Conservation (phyloP, 106 monocot species). For the Triglochin maritima region DNA sequence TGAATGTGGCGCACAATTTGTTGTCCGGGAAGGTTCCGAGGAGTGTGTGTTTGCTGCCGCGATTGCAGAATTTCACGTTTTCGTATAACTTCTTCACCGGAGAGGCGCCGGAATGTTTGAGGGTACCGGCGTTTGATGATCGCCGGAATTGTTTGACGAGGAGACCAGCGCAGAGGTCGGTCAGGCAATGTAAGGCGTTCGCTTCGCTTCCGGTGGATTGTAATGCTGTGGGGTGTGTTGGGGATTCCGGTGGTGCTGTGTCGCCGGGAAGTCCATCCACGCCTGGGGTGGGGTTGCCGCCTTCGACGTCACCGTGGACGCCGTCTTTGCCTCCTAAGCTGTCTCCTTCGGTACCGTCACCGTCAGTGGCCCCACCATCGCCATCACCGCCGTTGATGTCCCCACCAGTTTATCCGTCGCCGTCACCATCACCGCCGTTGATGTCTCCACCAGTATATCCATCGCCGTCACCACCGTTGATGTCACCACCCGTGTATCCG, state of each 20-base stretch:
- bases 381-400: neutral
- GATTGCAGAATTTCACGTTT: slow-evolving; percentile 30
- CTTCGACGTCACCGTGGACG: too few relatives aligned
- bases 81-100: slow-evolving; percentile 46
- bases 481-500: too few relatives aligned
- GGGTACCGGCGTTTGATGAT: slow-evolving; percentile 21
- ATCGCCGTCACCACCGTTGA: neutral
- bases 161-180: slow-evolving; percentile 22
- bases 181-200: slow-evolving; percentile 28
- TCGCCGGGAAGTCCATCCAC: neutral
- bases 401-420: neutral
- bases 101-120: slow-evolving; percentile 20
- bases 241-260: neutral
- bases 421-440: neutral
- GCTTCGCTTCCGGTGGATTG: slow-evolving; percentile 19
- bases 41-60: slow-evolving; percentile 20
- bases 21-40: slow-evolving; percentile 39
- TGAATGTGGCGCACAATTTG: slow-evolving; percentile 29
- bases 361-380: neutral
- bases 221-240: slow-evolving; percentile 4
- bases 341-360: neutral
- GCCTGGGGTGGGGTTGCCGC: neutral
- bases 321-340: neutral
- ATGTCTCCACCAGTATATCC: neutral
- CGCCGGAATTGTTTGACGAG: slow-evolving; percentile 30